phyloP scores from a whole-genome alignment of 2,329 filamentous ascomycete genomes.

The Hymenoscyphus linearis region DNA sequence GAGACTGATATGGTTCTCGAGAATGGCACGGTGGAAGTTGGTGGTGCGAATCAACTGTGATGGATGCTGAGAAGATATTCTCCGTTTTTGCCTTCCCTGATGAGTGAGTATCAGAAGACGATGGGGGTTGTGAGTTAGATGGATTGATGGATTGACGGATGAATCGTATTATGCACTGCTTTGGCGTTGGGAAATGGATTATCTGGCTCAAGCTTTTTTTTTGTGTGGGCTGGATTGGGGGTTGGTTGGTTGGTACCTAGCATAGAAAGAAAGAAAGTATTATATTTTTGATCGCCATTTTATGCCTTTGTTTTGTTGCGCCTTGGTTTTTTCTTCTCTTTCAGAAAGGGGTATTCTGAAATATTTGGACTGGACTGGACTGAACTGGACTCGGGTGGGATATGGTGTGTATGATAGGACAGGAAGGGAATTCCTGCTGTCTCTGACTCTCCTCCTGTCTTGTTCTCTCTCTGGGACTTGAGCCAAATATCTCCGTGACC shows the following conservation, averaged over 20 bases:
- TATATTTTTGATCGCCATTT: background rate
- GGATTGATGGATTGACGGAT: slow-evolving; percentile 5
- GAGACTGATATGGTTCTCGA: slow-evolving; percentile 26
- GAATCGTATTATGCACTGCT: slow-evolving; percentile 15
- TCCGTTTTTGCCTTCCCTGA: background rate
- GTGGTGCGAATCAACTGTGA: slow-evolving; percentile 9
- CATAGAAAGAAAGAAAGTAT: background rate
- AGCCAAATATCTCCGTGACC: no score
- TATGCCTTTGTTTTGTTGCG: no score
- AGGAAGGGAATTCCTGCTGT: no score
- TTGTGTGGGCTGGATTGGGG: background rate
- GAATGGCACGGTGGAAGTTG: slow-evolving; percentile 21
- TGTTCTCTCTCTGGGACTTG: no score
- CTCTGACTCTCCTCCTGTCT: no score
- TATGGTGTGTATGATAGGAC: no score
- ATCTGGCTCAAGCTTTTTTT: background rate
- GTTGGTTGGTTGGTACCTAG: background rate
- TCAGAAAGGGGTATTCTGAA: no score
- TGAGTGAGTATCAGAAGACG: background rate
- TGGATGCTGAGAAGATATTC: slow-evolving; percentile 11
- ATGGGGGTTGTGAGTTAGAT: background rate
- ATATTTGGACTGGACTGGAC: no score
- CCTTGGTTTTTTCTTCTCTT: no score
- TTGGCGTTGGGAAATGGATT: slow-evolving; percentile 12
- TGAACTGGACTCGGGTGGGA: no score